Conservation (phyloP, 1,139 yeast species). For the Arxiozyma bovina region DNA sequence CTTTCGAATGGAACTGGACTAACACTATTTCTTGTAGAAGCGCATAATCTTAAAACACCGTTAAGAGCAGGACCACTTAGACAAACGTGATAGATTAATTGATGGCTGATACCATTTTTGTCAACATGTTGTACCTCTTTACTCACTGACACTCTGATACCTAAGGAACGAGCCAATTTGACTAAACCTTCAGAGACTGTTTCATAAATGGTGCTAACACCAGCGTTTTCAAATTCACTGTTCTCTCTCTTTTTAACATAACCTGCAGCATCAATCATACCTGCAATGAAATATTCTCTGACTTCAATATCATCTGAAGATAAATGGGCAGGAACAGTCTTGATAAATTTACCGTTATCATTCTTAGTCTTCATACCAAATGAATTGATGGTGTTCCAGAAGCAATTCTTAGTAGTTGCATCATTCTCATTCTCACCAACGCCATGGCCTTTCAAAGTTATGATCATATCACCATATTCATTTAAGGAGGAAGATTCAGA, state of each 20-base stretch:
- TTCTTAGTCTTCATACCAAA: conserved; percentile 4
- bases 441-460: not conserved
- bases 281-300: conserved; percentile 37
- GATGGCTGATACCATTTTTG: not conserved
- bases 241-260: conserved; percentile 15
- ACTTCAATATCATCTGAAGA: conserved; percentile 24
- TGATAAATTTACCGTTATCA: conserved; percentile 5
- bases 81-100: not conserved
- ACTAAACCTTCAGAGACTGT: conserved; percentile 23
- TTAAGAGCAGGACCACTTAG: conserved; percentile 10
- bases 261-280: conserved; percentile 35
- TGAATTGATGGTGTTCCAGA: conserved; percentile 6
- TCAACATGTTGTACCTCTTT: not conserved
- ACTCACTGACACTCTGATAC: conserved; percentile 28
- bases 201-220: conserved; percentile 18
- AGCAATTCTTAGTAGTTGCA: not conserved
- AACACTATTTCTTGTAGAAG: conserved; percentile 7
- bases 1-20: conserved; percentile 16
- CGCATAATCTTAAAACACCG: conserved; percentile 6
- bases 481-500: not conserved
- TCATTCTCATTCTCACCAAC: not conserved
- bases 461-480: not conserved
- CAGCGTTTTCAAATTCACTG: conserved; percentile 11
- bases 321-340: conserved; percentile 19
- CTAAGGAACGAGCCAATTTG: conserved; percentile 35